Evolutionary conservation across 2,329 filamentous ascomycete genomes (phyloP), one percentile per base, ranked within the genome.

Genomic region (Alternaria longipes): DNA sequence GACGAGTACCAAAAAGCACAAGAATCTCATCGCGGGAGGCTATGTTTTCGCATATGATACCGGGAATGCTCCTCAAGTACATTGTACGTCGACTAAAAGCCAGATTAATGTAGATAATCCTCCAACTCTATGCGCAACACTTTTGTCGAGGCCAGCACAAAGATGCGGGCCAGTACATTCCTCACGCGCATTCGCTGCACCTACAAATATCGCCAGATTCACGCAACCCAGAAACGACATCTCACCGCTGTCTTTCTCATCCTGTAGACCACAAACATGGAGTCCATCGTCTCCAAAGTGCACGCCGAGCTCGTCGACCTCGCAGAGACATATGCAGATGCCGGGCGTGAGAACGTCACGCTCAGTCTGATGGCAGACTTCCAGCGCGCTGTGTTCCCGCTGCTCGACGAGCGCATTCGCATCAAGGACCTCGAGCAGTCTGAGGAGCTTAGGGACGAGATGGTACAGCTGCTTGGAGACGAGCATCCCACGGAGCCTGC

Each of bases 1-100:
- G 22, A 50, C 5, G 55, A 56, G 45, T 59, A 59, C 50, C 36
- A 52, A 41, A 55, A 55, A 52, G 46, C 52, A 36, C 8, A 58
- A 45, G 16, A 9, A 52, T 59, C 26, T 59, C n/a, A 58, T 58
- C 14, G 18, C 53, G 8, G 41, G 40, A 45, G 32, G 45, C 41
- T 40, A 32, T 38, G 52, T 54, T 20, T 47, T 57, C 7, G 45
- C 8, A 38, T 52, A 11, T 4, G 22, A 59, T 34, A 62, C 50
- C 26, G 14, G 38, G 18, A 28, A 32, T 55, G 9, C 40, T 59
- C 8, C 59, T 59, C n/a, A 50, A 58, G 59, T 58, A 44, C 6
- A 22, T 22, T 44, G 6, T 44, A 26, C 12, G 4, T 14, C 16
- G 12, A 44, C 20, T 14, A 16, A 44, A 12, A 44, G 20, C 5